These are phyloP conservation scores for Chlamydomonas sphaeroides DNA, from an alignment of 139 green algal genomes.

Conservation along the genomic window DNA sequence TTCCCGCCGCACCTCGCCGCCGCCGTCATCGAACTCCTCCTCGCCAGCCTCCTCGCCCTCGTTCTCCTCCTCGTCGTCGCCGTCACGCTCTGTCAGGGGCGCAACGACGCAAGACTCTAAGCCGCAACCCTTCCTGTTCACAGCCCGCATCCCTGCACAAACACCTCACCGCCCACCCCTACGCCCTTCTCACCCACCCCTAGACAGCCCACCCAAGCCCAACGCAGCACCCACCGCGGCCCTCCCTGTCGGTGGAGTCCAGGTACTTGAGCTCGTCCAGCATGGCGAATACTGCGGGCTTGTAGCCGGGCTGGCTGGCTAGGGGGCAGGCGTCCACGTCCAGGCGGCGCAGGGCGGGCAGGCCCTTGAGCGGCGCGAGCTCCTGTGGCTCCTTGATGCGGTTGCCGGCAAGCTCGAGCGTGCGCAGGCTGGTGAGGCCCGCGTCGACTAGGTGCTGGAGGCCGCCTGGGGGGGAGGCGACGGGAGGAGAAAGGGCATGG, in stretches of 20 bases:
- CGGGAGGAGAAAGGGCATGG: too few relatives aligned
- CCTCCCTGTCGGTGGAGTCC: slow-evolving; percentile 11
- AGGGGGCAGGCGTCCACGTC: slow-evolving; percentile 13
- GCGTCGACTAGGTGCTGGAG: slow-evolving; percentile 31
- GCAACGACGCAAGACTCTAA: too few relatives aligned
- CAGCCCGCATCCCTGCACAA: too few relatives aligned
- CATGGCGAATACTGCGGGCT: slow-evolving; percentile 32
- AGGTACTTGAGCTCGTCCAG: slow-evolving; percentile 42
- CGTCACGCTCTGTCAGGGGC: slow-evolving; percentile 38
- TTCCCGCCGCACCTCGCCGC: slow-evolving; percentile 41
- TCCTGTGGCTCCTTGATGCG: slow-evolving; percentile 8
- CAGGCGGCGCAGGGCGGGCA: slow-evolving; percentile 1
- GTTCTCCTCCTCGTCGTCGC: slow-evolving; percentile 41
- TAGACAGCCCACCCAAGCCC: too few relatives aligned
- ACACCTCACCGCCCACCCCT: too few relatives aligned
- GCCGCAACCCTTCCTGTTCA: too few relatives aligned
- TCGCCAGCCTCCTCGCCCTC: slow-evolving; percentile 30
- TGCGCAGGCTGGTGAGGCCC: slow-evolving; percentile 5
- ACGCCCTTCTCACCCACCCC: too few relatives aligned
- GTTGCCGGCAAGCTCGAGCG: slow-evolving; percentile 39
- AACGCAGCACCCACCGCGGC: not conserved
- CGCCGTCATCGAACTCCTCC: slow-evolving; percentile 28
- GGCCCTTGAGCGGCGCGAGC: slow-evolving; percentile 17
- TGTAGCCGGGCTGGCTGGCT: not conserved
- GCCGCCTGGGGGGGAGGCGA: not conserved